These are phyloP conservation scores for Phialophora tarda DNA, from an alignment of 2,329 filamentous ascomycete genomes.

Conservation along the genomic window DNA sequence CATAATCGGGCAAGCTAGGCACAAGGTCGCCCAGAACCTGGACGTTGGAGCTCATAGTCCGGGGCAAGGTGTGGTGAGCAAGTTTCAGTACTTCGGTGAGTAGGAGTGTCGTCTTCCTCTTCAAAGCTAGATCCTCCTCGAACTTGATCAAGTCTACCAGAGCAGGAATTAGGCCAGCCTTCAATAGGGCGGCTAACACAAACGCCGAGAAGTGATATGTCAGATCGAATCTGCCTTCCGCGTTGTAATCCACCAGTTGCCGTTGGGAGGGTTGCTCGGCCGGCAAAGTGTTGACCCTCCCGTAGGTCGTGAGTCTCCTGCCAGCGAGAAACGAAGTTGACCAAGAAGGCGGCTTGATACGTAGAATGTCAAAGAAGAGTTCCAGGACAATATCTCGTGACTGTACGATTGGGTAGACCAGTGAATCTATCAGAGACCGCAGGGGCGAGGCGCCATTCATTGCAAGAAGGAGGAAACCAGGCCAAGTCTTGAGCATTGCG, in stretches of 20 bases:
- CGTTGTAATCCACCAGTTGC: constrained; percentile 64
- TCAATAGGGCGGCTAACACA: constrained; percentile 81
- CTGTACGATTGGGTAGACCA: constrained; percentile 63
- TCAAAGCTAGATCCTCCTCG: constrained; percentile 61
- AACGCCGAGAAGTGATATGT: constrained; percentile 94
- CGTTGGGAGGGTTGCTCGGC: constrained; percentile 61
- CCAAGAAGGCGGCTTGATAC: constrained; percentile 94
- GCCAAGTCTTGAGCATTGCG: constrained; percentile 90
- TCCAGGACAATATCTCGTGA: constrained; percentile 82
- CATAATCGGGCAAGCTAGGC: constrained; percentile 73
- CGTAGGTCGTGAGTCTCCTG: constrained; percentile 90
- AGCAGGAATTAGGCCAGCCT: constrained; percentile 68
- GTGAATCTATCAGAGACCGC: constrained; percentile 73
- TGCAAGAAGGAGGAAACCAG: constrained; percentile 83
- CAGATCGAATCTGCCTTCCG: constrained; percentile 77
- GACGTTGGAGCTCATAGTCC: constrained; percentile 78
- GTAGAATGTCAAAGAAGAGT: constrained; percentile 78
- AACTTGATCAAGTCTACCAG: constrained; percentile 58
- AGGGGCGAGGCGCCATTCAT: constrained; percentile 88
- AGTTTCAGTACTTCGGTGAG: constrained; percentile 91
- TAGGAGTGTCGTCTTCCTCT: constrained; percentile 86
- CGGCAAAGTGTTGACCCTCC: constrained; percentile 85
- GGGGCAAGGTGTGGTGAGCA: constrained; percentile 81
- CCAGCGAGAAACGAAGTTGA: constrained; percentile 94
- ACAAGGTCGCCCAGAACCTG: constrained; percentile 89